Percentiles rank a stretch among this genome's conserved stretches.
Evolutionary conservation across 306 rosid genomes (phyloP).

Genomic region (Castanea mollissima): DNA sequence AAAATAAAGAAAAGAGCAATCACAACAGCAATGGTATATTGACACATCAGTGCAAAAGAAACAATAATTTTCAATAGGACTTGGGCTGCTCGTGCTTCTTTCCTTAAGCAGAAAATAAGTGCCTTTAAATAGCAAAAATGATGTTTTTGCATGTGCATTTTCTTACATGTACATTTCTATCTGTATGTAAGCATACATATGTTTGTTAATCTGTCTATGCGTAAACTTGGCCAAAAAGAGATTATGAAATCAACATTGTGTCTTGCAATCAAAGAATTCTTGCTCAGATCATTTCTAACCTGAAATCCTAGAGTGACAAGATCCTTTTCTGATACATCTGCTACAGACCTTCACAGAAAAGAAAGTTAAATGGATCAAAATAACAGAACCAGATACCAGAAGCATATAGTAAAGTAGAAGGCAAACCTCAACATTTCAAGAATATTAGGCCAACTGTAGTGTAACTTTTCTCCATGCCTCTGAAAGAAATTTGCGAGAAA

Average conservation of each 20-base stretch:
- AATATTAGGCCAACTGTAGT: slow-evolving; percentile 84
- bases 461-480: slow-evolving; percentile 93
- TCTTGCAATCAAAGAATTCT: not conserved
- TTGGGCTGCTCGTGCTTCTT: not conserved
- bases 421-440: slow-evolving; percentile 94
- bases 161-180: not conserved
- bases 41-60: slow-evolving; percentile 10
- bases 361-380: slow-evolving; percentile 27
- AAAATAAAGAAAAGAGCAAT: not conserved
- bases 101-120: not conserved
- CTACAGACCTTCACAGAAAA: slow-evolving; percentile 71
- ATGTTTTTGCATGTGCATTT: not conserved
- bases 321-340: slow-evolving; percentile 91
- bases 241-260: not conserved
- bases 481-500: slow-evolving; percentile 32
- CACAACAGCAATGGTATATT: not conserved
- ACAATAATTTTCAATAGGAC: not conserved
- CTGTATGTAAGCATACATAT: not conserved
- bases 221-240: not conserved
- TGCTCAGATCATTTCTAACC: slow-evolving; percentile 47
- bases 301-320: slow-evolving; percentile 91
- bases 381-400: slow-evolving; percentile 14
- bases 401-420: slow-evolving; percentile 12
- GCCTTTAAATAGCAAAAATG: not conserved
- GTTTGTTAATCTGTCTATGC: not conserved